Evolutionary conservation across 345 rosid species (phyloP).

Genomic region (Eucalyptus fibrosa): DNA sequence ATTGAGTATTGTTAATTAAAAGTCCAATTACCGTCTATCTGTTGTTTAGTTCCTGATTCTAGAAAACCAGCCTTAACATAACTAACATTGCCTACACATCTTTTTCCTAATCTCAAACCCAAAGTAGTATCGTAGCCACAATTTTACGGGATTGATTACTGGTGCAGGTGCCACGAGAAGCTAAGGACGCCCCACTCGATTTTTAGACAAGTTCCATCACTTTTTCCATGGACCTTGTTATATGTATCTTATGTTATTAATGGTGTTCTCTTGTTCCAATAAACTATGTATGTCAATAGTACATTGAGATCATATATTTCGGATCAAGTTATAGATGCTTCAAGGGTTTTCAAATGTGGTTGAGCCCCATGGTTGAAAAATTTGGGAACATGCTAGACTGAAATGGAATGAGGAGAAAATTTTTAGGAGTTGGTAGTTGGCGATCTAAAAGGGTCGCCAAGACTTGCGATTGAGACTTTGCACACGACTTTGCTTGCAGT

Average conservation of each 20-base stretch:
- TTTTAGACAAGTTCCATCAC: background rate
- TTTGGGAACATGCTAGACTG: background rate
- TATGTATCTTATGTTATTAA: background rate
- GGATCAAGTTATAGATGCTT: background rate
- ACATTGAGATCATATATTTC: background rate
- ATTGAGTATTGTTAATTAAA: background rate
- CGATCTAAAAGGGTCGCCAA: background rate
- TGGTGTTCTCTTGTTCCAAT: background rate
- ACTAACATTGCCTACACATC: background rate
- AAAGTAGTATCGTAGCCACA: background rate
- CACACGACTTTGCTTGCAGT: background rate
- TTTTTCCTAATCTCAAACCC: background rate
- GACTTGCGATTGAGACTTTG: background rate
- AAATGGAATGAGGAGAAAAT: background rate
- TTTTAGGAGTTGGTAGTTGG: background rate
- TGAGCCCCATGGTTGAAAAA: background rate
- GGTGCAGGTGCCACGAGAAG: background rate
- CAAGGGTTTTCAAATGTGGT: background rate
- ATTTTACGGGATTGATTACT: background rate
- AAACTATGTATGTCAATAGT: background rate
- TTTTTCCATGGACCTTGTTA: background rate
- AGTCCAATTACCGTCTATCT: background rate
- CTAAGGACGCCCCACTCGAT: background rate
- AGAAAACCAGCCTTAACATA: background rate
- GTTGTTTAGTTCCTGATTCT: background rate